Percentiles rank a stretch among this genome's conserved stretches.
Conservation (phyloP, 2,329 filamentous ascomycete species). For the Sphaerulina vaccinii region DNA sequence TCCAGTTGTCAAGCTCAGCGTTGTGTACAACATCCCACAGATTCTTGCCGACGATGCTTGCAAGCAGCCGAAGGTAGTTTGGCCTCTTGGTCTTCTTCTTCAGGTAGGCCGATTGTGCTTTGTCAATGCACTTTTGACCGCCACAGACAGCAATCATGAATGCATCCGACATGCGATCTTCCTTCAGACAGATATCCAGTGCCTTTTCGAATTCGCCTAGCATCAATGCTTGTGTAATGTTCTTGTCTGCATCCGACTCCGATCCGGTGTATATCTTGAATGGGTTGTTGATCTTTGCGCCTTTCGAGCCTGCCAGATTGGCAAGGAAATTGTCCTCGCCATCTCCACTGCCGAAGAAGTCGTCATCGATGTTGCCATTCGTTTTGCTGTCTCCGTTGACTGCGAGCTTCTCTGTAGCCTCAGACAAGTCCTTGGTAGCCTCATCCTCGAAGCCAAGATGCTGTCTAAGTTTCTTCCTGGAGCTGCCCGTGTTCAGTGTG, state of each 20-base stretch:
- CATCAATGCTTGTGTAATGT: constrained; percentile 83
- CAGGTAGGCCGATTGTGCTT: constrained; percentile 88
- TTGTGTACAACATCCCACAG: constrained; percentile 98
- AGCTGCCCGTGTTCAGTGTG: constrained; percentile 79
- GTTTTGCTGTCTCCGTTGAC: constrained; percentile 53
- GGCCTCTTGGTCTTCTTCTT: constrained; percentile 77
- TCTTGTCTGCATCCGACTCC: constrained; percentile 81
- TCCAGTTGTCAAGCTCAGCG: constrained; percentile 89
- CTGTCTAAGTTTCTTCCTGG: constrained; percentile 80
- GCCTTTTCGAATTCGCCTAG: constrained; percentile 88
- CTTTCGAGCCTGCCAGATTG: constrained; percentile 81
- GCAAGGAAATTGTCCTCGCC: constrained; percentile 85
- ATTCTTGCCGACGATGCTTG: constrained; percentile 92
- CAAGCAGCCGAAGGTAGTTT: constrained; percentile 86
- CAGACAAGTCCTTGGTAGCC: constrained; percentile 48
- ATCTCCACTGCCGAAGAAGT: constrained; percentile 71
- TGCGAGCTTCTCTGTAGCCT: constrained; percentile 40
- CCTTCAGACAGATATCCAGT: constrained; percentile 81
- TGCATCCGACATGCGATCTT: constrained; percentile 89
- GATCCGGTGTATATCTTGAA: constrained; percentile 84
- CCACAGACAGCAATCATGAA: constrained; percentile 98
- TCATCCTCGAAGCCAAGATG: constrained; percentile 80
- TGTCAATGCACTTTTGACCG: constrained; percentile 88
- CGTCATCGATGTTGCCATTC: constrained; percentile 40
- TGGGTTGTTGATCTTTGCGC: constrained; percentile 87